A percentile compares a stretch with the other conserved stretches of the same genome.
Evolutionary conservation across 2,329 filamentous ascomycete genomes (phyloP).

Genomic region (Fusarium hainanense): DNA sequence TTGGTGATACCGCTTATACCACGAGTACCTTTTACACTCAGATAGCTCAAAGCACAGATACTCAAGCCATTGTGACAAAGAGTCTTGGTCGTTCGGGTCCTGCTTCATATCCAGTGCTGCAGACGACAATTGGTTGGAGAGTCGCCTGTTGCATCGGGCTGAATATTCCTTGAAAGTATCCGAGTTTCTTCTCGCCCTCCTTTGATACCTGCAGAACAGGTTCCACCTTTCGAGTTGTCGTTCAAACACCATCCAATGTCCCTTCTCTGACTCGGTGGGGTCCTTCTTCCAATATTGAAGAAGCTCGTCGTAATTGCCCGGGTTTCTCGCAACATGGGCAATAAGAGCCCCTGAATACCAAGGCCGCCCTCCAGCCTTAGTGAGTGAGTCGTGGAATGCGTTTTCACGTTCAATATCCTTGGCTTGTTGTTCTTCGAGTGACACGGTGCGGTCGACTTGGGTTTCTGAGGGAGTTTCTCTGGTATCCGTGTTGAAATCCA

Average conservation of each 20-base stretch:
- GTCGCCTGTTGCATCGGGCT: slow-evolving; percentile 10
- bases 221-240: slow-evolving; percentile 37
- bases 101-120: slow-evolving; percentile 31
- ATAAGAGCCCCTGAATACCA: slow-evolving; percentile 35
- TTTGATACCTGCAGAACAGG: slow-evolving; percentile 34
- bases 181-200: slow-evolving; percentile 19
- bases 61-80: slow-evolving; percentile 55
- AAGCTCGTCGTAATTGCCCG: slow-evolving; percentile 11
- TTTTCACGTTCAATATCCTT: slow-evolving; percentile 24
- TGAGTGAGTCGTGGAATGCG: slow-evolving; percentile 14
- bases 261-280: not conserved
- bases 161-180: slow-evolving; percentile 18
- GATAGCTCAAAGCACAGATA: slow-evolving; percentile 48
- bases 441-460: not conserved
- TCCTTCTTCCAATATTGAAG: slow-evolving; percentile 35
- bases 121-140: slow-evolving; percentile 18
- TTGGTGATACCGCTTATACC: slow-evolving; percentile 28
- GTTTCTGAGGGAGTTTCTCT: not conserved
- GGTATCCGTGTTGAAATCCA: slow-evolving; percentile 4
- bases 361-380: slow-evolving; percentile 35
- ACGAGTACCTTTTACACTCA: slow-evolving; percentile 18
- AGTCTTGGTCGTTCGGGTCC: slow-evolving; percentile 47
- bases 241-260: slow-evolving; percentile 34
- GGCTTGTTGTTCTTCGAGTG: slow-evolving; percentile 14
- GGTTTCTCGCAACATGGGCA: slow-evolving; percentile 18